A percentile compares a stretch with the other conserved stretches of the same genome.
Conservation (phyloP, 2,329 filamentous ascomycete genomes). For the Fusarium bulbicola region DNA sequence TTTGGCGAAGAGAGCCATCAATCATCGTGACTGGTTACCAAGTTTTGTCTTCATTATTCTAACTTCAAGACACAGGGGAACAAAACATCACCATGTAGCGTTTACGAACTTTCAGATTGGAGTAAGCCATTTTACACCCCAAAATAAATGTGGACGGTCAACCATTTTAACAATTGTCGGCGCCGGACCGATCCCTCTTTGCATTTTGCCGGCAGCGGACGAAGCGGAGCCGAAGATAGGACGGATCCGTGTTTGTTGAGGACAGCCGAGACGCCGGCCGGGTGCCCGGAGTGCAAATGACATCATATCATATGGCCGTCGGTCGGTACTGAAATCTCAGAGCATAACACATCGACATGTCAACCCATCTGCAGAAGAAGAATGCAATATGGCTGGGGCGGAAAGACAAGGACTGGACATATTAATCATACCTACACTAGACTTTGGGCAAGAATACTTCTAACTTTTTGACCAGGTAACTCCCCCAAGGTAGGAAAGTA, state of each 20-base stretch:
- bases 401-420: neutral
- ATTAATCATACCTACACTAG: neutral
- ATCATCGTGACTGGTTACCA: neutral
- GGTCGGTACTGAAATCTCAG: neutral
- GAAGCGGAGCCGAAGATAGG: conserved; percentile 6
- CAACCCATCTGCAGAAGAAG: neutral
- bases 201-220: neutral
- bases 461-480: neutral
- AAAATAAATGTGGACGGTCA: too few species aligned
- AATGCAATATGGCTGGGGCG: neutral
- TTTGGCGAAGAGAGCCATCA: neutral
- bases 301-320: neutral
- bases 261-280: neutral
- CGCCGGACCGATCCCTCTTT: neutral
- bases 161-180: neutral
- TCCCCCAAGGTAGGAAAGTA: neutral
- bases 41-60: neutral
- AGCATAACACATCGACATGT: too few species aligned
- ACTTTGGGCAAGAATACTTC: neutral
- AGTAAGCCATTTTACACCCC: neutral
- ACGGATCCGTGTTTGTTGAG: neutral
- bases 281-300: neutral
- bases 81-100: neutral
- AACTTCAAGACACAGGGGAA: neutral
- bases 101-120: too few species aligned